Base-by-base conservation (phyloP, 768 basidiomycete genomes). In the Suillus variegatus region DNA sequence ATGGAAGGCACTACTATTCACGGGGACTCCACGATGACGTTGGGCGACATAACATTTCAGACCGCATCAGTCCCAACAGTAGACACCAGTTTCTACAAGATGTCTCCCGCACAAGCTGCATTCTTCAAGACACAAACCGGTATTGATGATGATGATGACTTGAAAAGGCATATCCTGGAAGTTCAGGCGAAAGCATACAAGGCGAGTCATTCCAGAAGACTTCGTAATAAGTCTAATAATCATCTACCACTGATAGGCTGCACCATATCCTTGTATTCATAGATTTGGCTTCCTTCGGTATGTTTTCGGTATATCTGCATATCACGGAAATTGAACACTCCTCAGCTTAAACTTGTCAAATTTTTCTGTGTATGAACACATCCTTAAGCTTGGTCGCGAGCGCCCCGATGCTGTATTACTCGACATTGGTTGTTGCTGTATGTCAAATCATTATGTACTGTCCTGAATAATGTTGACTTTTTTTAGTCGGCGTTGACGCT, bases 401-500 rank as follows among this genome's bases (percentile, higher is more conserved):
- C 78, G 78, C 38, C 40, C 68, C 5, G 73, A 74, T 3, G 78
- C 78, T 0, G 73, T 85, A 8, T 73, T 83, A 32, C 72, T 85
- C 8, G 84, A 85, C 54, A 71, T 84, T 10, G 84, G 80, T 6
- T 83, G 82, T 66, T 82, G 82, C 66, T 76, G 82, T 84, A 64
- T 65, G 79, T 69, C 18, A 16, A n/a, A 49, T 65, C 5, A 10
- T 35, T 9, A n/a, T 43, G 43, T 28, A 18, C 5, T 49, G 16
- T 51, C 1, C 8, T 22, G 5, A 13, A 25, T 66, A 16, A n/a
- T n/a, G 20, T 41, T 61, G 20, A 51, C 41, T 32, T 16, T 18
- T 32, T 20, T 4, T 40, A 46, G 75, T 75, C 36, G 70, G 74
- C 20, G 69, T 66, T 49, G 83, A 84, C 61, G 70, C 77, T 18